phyloP scores from a whole-genome alignment of 2,329 filamentous ascomycete genomes.

The Ilyonectria mors-panacis region DNA sequence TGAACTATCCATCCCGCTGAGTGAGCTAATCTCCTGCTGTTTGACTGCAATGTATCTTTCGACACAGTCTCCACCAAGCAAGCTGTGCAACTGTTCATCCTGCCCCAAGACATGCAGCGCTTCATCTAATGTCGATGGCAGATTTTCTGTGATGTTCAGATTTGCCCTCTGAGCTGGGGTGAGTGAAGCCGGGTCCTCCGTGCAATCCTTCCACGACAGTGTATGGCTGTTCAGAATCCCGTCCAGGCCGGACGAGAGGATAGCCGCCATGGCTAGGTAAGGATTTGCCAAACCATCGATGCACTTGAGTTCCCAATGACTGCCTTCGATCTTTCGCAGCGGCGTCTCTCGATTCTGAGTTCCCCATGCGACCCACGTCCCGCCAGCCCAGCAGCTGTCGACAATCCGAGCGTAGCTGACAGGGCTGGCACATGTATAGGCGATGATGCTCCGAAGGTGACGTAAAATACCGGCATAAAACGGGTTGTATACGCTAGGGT shows the following conservation, averaged over 20 bases:
- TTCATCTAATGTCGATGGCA: conserved; percentile 69
- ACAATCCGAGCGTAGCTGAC: conserved; percentile 78
- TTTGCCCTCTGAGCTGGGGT: conserved; percentile 61
- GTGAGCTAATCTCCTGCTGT: conserved; percentile 65
- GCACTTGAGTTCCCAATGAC: conserved; percentile 85
- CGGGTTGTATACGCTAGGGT: conserved; percentile 64
- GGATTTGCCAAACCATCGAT: conserved; percentile 84
- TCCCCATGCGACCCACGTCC: conserved; percentile 84
- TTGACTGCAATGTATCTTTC: conserved; percentile 72
- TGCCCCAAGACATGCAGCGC: conserved; percentile 66
- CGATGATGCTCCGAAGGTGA: conserved; percentile 76
- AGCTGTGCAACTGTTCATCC: conserved; percentile 62
- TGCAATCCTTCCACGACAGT: conserved; percentile 68
- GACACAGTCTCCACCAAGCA: conserved; percentile 67
- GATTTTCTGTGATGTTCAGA: conserved; percentile 66
- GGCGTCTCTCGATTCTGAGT: conserved; percentile 85
- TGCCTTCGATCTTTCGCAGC: conserved; percentile 74
- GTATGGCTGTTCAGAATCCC: conserved; percentile 48
- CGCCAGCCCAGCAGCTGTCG: conserved; percentile 83
- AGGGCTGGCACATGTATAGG: conserved; percentile 77
- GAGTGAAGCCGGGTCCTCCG: conserved; percentile 67
- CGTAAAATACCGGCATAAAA: conserved; percentile 82
- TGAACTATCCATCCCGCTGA: conserved; percentile 60
- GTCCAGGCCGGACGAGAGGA: conserved; percentile 50
- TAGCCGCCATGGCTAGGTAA: conserved; percentile 70